Conservation (phyloP, 441 rosid species). For the Flueggea neowawraea region DNA sequence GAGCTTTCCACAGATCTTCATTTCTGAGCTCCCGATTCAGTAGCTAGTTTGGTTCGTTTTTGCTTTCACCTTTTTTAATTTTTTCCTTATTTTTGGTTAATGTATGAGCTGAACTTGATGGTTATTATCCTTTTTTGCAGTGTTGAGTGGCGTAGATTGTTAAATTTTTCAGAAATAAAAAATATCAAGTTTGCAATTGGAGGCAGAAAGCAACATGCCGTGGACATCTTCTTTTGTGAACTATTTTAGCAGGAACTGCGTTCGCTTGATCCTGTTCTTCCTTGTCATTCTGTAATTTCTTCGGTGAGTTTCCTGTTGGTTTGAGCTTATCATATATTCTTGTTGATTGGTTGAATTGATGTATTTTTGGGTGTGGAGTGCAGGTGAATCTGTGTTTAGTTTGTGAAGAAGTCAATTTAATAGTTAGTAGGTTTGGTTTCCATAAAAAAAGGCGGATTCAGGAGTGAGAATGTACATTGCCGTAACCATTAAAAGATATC, state of each 20-base stretch:
- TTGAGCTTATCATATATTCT: too few species aligned
- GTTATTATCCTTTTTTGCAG: conserved; percentile 19
- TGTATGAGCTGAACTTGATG: neutral
- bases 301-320: conserved; percentile 30
- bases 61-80: neutral
- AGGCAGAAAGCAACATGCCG: conserved; percentile 57
- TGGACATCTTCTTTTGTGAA: conserved; percentile 67
- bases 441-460: conserved; percentile 26
- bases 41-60: neutral
- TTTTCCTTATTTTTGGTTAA: neutral
- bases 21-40: conserved; percentile 7
- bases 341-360: too few species aligned
- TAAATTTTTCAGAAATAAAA: too few species aligned
- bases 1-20: conserved; percentile 15
- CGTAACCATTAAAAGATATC: conserved; percentile 63
- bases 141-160: conserved; percentile 3
- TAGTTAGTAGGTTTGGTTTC: conserved; percentile 15
- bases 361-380: neutral
- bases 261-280: conserved; percentile 75
- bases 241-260: conserved; percentile 46
- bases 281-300: conserved; percentile 68
- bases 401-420: conserved; percentile 8
- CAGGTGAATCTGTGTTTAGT: conserved; percentile 30
- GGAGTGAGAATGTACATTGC: conserved; percentile 81
- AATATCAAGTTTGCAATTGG: conserved; percentile 13